Base-by-base conservation (phyloP, 352 stramenopile species). In the Globisporangium irregulare region DNA sequence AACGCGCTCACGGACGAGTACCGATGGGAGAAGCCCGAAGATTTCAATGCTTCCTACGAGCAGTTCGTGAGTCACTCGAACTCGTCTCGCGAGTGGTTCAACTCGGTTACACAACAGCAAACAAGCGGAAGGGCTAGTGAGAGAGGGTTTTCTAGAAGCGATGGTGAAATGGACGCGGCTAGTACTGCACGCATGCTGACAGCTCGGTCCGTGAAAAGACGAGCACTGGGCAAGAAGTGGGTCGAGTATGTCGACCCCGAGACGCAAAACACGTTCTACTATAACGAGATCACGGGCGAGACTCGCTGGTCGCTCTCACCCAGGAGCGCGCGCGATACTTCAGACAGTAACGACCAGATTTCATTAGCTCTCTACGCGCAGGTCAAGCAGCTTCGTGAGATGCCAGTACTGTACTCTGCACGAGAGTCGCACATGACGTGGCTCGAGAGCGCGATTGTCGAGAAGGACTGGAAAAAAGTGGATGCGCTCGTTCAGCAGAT, bases 281-380 rank as follows among this genome's bases (percentile, higher is more conserved):
- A 94, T 75, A 98, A 98, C 65, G 89, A 90, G 63, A 78, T 92
- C 64, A 97, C 84, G 25, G 84, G 94, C 29, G 87, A 98, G 69
- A 85, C 79, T 7, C 78, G 87, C 57, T 97, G 90, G 92, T 94
- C 86, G 24, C 71, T 95, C 20, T 92, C 86, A 5, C 87, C 87
- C 24, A 80, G 84, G 2, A 94, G 82, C 60, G 83, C 86, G 41
- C 75, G 77, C 0, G 84, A 93, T 61, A 73, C 61, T 1, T 73
- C 70, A 1, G 79, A 91, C 50, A 53, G 46, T 0, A 70, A 80
- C n/a, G 76, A 84, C 20, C 79, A 91, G 46, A 91, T 94, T 38
- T 77, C 86, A 1, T 66, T 94, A 34, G 77, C 75, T 22, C 64
- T 94, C 6, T 77, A 79, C 29, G 74, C 76, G 18, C 81, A 88